A percentile compares a stretch with the other conserved stretches of the same genome.
Conservation (phyloP, 129 eudicot genomes). For the Artemisia tridentata region DNA sequence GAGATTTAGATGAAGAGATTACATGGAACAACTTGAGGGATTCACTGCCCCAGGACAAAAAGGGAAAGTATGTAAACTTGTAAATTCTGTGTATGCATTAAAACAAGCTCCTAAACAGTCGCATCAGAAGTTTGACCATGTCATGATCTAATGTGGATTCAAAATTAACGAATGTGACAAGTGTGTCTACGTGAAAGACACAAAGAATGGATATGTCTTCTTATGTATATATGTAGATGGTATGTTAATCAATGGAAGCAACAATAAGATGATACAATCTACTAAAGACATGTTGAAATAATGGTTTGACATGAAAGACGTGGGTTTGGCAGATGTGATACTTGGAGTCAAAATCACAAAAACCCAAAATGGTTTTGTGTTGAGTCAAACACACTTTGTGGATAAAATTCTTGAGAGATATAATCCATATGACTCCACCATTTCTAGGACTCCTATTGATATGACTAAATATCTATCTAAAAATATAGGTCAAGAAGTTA, state of each 20-base stretch:
- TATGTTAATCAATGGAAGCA: neutral
- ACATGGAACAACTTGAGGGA: neutral
- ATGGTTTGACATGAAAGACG: neutral
- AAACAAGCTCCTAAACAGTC: neutral
- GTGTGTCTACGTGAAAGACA: neutral
- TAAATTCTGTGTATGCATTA: neutral
- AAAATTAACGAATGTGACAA: neutral
- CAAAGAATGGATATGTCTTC: neutral
- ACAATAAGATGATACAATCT: neutral
- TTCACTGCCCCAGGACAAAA: neutral
- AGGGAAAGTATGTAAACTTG: neutral
- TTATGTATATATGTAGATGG: neutral
- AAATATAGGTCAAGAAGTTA: too few species aligned
- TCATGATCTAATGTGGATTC: neutral
- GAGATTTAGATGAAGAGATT: neutral
- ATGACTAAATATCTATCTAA: too few species aligned
- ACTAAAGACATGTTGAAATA: neutral
- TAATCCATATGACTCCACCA: too few species aligned
- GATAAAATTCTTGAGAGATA: too few species aligned
- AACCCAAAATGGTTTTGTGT: neutral
- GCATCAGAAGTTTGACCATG: neutral
- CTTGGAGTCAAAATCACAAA: neutral
- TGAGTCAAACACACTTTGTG: neutral
- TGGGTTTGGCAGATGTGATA: neutral
- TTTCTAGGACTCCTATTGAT: too few species aligned